These are phyloP conservation scores for Elsinoe ampelina DNA, from an alignment of 2,329 filamentous ascomycete species.

Conservation along the genomic window DNA sequence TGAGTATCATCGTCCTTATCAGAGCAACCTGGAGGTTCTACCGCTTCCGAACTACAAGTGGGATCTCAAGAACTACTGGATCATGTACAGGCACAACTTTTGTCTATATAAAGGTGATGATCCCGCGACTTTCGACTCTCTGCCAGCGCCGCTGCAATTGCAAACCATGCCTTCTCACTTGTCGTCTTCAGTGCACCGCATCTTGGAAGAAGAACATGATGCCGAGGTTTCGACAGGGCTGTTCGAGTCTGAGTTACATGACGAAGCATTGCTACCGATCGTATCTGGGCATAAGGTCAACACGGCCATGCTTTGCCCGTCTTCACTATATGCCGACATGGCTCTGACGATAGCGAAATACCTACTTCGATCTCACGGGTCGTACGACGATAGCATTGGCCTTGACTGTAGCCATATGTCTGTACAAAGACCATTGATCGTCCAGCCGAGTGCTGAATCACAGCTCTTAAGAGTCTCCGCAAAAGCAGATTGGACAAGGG, in stretches of 20 bases:
- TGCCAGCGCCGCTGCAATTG: neutral
- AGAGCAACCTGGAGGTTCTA: slow-evolving; percentile 38
- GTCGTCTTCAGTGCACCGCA: neutral
- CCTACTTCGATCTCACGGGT: slow-evolving; percentile 11
- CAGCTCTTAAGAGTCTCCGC: slow-evolving; percentile 13
- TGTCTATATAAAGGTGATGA: slow-evolving; percentile 20
- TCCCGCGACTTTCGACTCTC: neutral
- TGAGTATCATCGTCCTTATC: slow-evolving; percentile 48
- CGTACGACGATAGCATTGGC: neutral
- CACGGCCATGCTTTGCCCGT: slow-evolving; percentile 34
- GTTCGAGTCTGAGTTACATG: slow-evolving; percentile 29
- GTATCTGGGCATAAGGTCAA: too few relatives aligned
- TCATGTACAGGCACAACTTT: slow-evolving; percentile 28
- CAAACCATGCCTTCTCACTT: neutral
- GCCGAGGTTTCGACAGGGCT: slow-evolving; percentile 26
- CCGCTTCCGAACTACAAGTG: slow-evolving; percentile 40
- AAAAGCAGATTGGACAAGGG: neutral
- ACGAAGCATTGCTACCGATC: too few relatives aligned
- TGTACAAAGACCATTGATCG: slow-evolving; percentile 24
- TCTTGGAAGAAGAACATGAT: slow-evolving; percentile 21
- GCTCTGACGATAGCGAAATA: slow-evolving; percentile 27
- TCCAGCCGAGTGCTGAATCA: slow-evolving; percentile 13
- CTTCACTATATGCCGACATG: slow-evolving; percentile 27
- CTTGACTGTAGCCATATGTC: slow-evolving; percentile 34
- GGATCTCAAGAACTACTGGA: slow-evolving; percentile 30